These are phyloP conservation scores for Ceratocystis destructans DNA, from an alignment of 2,329 filamentous ascomycete genomes.

Conservation along the genomic window DNA sequence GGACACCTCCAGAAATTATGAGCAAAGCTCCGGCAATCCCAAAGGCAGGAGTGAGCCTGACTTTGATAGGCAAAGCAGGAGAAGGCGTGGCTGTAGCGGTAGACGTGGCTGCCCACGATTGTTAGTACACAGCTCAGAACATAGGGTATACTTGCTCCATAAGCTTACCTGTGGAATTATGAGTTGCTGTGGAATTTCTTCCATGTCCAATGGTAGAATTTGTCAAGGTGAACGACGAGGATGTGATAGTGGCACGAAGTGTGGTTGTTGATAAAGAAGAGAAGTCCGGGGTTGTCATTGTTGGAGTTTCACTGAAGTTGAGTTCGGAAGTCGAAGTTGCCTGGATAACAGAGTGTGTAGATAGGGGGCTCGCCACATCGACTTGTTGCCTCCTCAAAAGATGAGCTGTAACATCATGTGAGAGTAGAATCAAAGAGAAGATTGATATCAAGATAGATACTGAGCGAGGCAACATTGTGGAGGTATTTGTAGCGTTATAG, in stretches of 20 bases:
- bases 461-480: slow-evolving; percentile 11
- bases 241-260: not conserved
- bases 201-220: not conserved
- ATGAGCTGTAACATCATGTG: slow-evolving; percentile 29
- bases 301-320: not conserved
- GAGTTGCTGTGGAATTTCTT: not conserved
- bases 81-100: slow-evolving; percentile 1
- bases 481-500: not conserved
- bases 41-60: slow-evolving; percentile 65
- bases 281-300: not conserved
- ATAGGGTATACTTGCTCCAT: not conserved
- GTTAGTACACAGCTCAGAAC: not conserved
- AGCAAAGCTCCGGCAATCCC: slow-evolving; percentile 67
- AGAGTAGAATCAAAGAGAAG: slow-evolving; percentile 29
- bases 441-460: slow-evolving; percentile 21
- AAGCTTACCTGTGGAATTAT: not conserved
- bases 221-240: not conserved
- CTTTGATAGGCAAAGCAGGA: slow-evolving; percentile 43
- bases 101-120: not conserved
- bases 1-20: slow-evolving; percentile 54
- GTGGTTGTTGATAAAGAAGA: not conserved
- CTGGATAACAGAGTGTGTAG: not conserved
- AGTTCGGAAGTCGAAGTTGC: not conserved
- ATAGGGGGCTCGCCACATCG: not conserved
- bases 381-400: slow-evolving; percentile 28